Base-by-base conservation (phyloP, 176 grass and related monocot species). In the Oryza rufipogon region DNA sequence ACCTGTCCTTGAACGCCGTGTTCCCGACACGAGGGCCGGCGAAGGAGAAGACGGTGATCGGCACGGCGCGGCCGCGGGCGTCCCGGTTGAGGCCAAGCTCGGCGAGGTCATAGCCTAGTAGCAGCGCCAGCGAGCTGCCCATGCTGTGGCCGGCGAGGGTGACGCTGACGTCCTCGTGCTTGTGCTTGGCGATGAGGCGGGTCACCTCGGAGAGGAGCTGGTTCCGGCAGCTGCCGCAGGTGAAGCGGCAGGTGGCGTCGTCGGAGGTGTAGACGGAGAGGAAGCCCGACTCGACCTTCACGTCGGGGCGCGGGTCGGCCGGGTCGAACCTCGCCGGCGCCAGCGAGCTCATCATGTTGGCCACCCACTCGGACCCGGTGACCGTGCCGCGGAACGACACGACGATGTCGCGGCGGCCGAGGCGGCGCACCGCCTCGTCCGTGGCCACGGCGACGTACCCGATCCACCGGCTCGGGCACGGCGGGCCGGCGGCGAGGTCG, bases 281-380 rank as follows among this genome's bases (percentile, higher is more conserved):
- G 77, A 96, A 96, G 2, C 91, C 91, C 0, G 94, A 93, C 73
- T 96, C 91, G 73, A 93, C 94, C 83, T 84, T 93, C 3, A 96
- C 91, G 45, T 93, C 91, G 0, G 77, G 77, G 28, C 88, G 91
- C 8, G 89, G 67, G 26, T 93, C 89, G 5, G 81, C 81, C 3
- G 89, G 90, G 69, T 97, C 92, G 7, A 97, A 85, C 23, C 92
- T 11, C 61, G 94, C 94, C 39, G 90, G 87, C 16, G 74, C 87
- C 7, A 97, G 86, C 1, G 89, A 84, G 88, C 94, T 94, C 94
- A 88, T 97, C 71, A 97, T 87, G 77, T 94, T 97, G 30, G 94
- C 94, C 8, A 87, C 77, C 94, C 92, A 97, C 86, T 97, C 94
- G 0, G 92, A 78, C 0, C 71, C 68, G 0, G 94, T 94, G 4